phyloP scores from a whole-genome alignment of 495 filamentous ascomycete genomes.

The Aspergillus ellipticus region DNA sequence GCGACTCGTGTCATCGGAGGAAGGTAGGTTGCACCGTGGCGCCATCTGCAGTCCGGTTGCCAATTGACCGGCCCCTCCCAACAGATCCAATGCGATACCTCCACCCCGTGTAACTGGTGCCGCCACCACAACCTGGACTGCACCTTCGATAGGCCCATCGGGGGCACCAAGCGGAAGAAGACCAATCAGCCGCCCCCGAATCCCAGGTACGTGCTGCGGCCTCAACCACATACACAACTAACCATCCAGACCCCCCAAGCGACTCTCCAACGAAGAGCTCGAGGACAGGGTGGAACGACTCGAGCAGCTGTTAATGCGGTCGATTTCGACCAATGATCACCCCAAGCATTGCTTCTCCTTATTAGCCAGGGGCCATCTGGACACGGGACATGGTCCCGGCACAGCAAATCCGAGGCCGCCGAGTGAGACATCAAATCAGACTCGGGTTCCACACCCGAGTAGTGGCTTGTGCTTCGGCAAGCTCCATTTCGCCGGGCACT shows the following conservation, averaged over 20 bases:
- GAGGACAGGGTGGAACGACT: background rate
- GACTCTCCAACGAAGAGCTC: background rate
- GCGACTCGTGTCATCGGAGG: conserved; percentile 2
- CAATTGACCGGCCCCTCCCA: background rate
- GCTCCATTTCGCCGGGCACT: conserved; percentile 1
- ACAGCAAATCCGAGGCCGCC: background rate
- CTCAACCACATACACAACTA: background rate
- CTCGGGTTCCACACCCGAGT: background rate
- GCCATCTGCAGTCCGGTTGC: background rate
- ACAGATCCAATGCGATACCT: conserved; percentile 1
- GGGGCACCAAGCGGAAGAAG: background rate
- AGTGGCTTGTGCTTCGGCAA: conserved; percentile 4
- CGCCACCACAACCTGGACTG: conserved; percentile 1
- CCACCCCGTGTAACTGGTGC: conserved; percentile 1
- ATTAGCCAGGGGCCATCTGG: background rate
- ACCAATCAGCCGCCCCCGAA: background rate
- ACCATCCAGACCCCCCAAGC: background rate
- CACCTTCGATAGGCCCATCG: conserved; percentile 3
- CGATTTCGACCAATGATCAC: background rate
- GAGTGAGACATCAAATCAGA: background rate
- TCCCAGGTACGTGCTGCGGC: background rate
- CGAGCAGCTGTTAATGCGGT: background rate
- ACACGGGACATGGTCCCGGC: background rate
- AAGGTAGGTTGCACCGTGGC: background rate
- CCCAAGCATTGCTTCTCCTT: background rate